These are phyloP conservation scores for Phytopythium chamaehyphon DNA, from an alignment of 352 stramenopile genomes.

Conservation along the genomic window DNA sequence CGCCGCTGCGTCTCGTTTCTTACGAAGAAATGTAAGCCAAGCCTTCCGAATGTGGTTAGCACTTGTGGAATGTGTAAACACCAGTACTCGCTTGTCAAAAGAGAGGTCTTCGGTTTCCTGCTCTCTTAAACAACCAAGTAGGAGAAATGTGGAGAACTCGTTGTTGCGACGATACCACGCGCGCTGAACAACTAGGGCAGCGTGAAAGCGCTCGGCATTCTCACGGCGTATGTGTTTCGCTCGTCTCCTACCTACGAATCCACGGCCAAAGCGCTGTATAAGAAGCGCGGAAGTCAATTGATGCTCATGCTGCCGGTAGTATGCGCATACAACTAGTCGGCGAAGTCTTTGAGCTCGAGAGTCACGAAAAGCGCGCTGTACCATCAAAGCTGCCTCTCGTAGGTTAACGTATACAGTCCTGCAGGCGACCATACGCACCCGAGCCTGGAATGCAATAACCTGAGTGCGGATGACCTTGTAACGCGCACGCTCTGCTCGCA, in stretches of 20 bases:
- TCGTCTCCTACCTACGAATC: constrained; percentile 41
- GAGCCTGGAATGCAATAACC: constrained; percentile 58
- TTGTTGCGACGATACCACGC: constrained; percentile 80
- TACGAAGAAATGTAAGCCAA: constrained; percentile 27
- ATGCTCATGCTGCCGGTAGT: constrained; percentile 42
- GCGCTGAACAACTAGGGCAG: constrained; percentile 66
- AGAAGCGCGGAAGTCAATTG: constrained; percentile 34
- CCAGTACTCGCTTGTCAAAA: constrained; percentile 38
- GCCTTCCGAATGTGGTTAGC: constrained; percentile 35
- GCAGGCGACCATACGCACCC: constrained; percentile 41
- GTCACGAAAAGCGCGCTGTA: constrained; percentile 55
- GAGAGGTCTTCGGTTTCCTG: constrained; percentile 56
- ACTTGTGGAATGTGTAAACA: constrained; percentile 19
- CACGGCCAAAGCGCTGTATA: constrained; percentile 49
- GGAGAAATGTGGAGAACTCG: constrained; percentile 80
- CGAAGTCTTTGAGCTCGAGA: constrained; percentile 45
- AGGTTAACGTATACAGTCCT: constrained; percentile 39
- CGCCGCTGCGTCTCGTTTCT: constrained; percentile 25
- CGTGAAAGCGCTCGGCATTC: constrained; percentile 44
- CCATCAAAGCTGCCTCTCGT: constrained; percentile 35
- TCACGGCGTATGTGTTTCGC: constrained; percentile 20
- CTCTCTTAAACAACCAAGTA: constrained; percentile 73
- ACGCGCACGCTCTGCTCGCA: constrained; percentile 26
- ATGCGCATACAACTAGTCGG: constrained; percentile 49
- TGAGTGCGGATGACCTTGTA: constrained; percentile 29